phyloP scores from a whole-genome alignment of 768 basidiomycete species.

The Naganishia randhawae region DNA sequence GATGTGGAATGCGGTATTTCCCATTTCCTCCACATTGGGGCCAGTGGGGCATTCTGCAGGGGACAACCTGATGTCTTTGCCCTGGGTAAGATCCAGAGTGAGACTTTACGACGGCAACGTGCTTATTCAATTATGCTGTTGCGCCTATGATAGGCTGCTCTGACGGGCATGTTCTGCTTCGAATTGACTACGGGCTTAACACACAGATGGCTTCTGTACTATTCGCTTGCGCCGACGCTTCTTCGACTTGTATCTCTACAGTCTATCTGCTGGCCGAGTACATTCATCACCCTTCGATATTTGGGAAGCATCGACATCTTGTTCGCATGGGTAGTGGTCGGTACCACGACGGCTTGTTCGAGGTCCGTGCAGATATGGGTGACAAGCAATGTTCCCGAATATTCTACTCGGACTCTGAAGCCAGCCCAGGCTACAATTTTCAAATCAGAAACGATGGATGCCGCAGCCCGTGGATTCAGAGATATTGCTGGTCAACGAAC shows the following conservation, averaged over 20 bases:
- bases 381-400: slow-evolving; percentile 70
- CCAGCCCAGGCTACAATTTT: neutral
- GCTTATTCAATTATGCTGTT: neutral
- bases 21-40: slow-evolving; percentile 35
- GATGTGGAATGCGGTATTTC: slow-evolving; percentile 20
- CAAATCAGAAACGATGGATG: neutral
- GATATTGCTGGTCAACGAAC: neutral
- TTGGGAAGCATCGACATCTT: slow-evolving; percentile 71
- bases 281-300: slow-evolving; percentile 73
- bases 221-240: slow-evolving; percentile 78
- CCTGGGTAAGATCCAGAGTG: slow-evolving; percentile 40
- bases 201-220: slow-evolving; percentile 84
- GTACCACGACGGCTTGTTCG: slow-evolving; percentile 72
- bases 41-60: slow-evolving; percentile 31
- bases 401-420: slow-evolving; percentile 9
- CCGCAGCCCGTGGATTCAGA: neutral
- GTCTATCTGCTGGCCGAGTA: slow-evolving; percentile 94
- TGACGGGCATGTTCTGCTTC: slow-evolving; percentile 87
- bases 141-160: slow-evolving; percentile 58
- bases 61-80: slow-evolving; percentile 40
- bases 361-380: slow-evolving; percentile 82
- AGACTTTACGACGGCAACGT: neutral
- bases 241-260: slow-evolving; percentile 88
- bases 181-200: slow-evolving; percentile 81
- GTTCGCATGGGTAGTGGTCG: slow-evolving; percentile 85